These are phyloP conservation scores for Cylindrotheca closterium DNA, from an alignment of 108 stramenopile genomes.

Conservation along the genomic window DNA sequence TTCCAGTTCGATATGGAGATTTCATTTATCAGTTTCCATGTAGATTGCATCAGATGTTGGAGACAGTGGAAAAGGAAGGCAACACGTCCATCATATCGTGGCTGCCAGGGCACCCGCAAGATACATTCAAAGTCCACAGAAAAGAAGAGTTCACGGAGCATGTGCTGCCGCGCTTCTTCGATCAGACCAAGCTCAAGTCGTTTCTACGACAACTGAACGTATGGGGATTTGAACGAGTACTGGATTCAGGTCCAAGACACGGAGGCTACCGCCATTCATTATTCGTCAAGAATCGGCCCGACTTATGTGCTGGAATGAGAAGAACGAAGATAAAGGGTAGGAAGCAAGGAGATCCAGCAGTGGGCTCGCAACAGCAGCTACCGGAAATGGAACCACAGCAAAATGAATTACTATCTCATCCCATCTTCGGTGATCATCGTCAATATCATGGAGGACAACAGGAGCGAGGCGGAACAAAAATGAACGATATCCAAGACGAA, in stretches of 20 bases:
- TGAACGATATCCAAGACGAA: neutral
- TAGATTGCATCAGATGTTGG: conserved; percentile 19
- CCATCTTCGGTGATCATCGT: no score
- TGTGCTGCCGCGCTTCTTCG: conserved; percentile 75
- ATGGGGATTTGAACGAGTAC: conserved; percentile 47
- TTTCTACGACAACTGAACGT: conserved; percentile 57
- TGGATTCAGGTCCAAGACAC: conserved; percentile 6
- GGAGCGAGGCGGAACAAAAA: neutral
- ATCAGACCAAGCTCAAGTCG: conserved; percentile 46
- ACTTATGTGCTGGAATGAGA: neutral
- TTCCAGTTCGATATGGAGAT: no score
- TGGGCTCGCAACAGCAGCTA: no score
- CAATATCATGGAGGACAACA: no score
- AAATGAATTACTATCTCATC: no score
- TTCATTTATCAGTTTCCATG: conserved; percentile 11
- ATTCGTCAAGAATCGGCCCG: neutral
- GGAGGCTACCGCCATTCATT: conserved; percentile 1
- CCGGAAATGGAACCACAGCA: no score
- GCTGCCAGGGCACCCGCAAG: conserved; percentile 42
- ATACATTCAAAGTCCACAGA: conserved; percentile 50
- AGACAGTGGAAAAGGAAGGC: conserved; percentile 5
- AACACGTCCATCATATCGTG: conserved; percentile 42
- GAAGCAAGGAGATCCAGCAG: neutral
- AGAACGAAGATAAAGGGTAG: neutral
- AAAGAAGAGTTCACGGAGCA: conserved; percentile 42